phyloP scores from a whole-genome alignment of 805 yeast genomes.

The Maudiozyma pseudohumilis region DNA sequence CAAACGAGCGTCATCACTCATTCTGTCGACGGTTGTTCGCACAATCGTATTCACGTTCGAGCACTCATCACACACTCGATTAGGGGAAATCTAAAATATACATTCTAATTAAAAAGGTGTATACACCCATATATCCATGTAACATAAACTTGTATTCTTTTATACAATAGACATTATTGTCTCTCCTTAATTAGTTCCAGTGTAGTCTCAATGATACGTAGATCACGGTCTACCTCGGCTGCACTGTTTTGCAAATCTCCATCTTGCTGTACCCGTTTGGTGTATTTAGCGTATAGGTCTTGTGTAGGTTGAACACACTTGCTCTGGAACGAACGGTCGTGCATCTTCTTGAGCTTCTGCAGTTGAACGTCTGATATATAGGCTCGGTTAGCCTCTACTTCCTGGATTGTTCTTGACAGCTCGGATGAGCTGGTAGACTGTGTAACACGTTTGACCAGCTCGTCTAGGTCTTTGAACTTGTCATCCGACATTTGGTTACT shows the following conservation, averaged over 20 bases:
- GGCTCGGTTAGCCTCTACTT: conserved; percentile 21
- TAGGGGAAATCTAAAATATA: neutral
- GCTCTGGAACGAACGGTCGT: conserved; percentile 20
- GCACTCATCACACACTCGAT: neutral
- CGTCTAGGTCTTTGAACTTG: conserved; percentile 6
- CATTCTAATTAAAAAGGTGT: no score
- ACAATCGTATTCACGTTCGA: no score
- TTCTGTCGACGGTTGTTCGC: no score
- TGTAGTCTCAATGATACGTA: conserved; percentile 60
- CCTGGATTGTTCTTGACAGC: conserved; percentile 10
- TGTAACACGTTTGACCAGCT: conserved; percentile 3
- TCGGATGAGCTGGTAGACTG: conserved; percentile 7
- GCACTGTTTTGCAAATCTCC: conserved; percentile 45
- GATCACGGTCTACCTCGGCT: conserved; percentile 60
- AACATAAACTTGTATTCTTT: neutral
- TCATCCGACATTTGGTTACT: neutral
- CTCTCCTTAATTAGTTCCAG: conserved; percentile 30
- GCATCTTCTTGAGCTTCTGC: conserved; percentile 19
- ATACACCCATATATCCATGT: neutral
- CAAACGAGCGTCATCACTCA: no score
- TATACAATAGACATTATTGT: conserved; percentile 9
- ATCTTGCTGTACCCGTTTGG: conserved; percentile 12
- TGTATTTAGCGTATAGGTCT: conserved; percentile 16
- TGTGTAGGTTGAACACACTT: conserved; percentile 18
- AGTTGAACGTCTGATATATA: conserved; percentile 22